Base-by-base conservation (phyloP, 1,284 basidiomycete species). In the Cystobasidium slooffiae region DNA sequence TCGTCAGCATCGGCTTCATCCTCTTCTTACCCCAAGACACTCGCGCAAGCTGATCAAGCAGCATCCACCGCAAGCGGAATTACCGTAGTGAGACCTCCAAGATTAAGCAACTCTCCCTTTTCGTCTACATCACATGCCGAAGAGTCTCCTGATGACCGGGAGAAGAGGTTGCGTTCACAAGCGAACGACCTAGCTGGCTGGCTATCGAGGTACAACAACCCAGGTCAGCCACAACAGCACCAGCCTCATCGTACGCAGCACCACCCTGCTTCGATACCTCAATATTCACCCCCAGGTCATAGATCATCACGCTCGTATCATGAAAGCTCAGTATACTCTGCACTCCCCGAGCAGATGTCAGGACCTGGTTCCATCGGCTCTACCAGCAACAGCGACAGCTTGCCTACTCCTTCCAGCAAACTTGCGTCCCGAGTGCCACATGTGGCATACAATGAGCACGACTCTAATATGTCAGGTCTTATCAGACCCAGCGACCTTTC, bases 111-210 rank as follows among this genome's bases (percentile, higher is more conserved):
- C 43, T 63, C 61, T 47, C 61, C 61, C 12, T 63, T 63, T 43
- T 63, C 61, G 12, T 49, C 61, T 43, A n/a, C 61, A 5, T 63
- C 61, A 7, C 43, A 47, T 24, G 61, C 61, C 44, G 61, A 63
- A 51, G 68, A 69, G 46, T 46, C 20, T 37, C 56, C 53, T n/a
- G 55, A 55, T 14, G 55, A 69, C 37, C 56, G 68, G 7, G 68
- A 69, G 31, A 58, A 46, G 53, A 9, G 68, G 31, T 44, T 69
- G 20, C 37, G 31, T 3, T 49, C 52, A 7, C 68, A 69, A 37
- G 68, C 68, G 24, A 46, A 69, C 10, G 68, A 69, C 39, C 58
- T 69, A 12, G 68, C 68, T 39, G 43, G 55, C 5, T 69, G 68
- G 68, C 46, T 69, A 18, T 61, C 68, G n/a, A 39, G 68, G 20